Conservation (phyloP, 2,329 filamentous ascomycete species). For the Colletotrichum australisinense region DNA sequence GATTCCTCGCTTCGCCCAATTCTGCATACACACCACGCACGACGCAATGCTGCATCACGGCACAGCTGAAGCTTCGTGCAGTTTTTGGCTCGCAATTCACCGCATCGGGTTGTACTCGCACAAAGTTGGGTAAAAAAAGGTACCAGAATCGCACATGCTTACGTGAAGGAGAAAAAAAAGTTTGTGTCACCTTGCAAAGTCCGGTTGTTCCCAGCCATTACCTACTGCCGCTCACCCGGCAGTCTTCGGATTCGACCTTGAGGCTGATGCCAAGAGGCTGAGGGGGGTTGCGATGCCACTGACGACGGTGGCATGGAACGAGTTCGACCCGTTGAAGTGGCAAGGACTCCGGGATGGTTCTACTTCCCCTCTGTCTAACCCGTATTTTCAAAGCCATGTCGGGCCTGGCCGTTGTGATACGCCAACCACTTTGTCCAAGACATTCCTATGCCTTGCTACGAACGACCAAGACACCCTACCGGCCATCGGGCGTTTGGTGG, state of each 20-base stretch:
- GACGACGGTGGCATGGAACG: background rate
- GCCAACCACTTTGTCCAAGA: constrained; percentile 2
- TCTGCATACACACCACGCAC: background rate
- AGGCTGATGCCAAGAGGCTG: constrained; percentile 22
- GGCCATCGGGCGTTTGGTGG: background rate
- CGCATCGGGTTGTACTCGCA: constrained; percentile 15
- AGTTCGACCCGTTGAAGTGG: background rate
- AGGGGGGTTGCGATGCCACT: background rate
- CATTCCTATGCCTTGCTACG: background rate
- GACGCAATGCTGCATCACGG: constrained; percentile 14
- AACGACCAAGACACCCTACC: constrained; percentile 19
- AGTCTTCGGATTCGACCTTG: background rate
- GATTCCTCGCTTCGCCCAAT: background rate
- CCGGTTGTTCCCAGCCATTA: background rate
- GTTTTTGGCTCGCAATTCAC: background rate
- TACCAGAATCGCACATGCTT: constrained; percentile 2
- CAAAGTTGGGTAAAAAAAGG: background rate
- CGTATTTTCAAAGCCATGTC: background rate
- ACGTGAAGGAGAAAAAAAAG: background rate
- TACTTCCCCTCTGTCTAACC: background rate
- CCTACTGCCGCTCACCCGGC: background rate
- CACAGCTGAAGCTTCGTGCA: constrained; percentile 5
- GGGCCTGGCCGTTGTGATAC: background rate
- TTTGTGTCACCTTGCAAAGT: background rate
- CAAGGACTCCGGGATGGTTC: background rate